Evolutionary conservation across 2,329 filamentous ascomycete genomes (phyloP).

Genomic region (Pyrenophora tritici-repentis): DNA sequence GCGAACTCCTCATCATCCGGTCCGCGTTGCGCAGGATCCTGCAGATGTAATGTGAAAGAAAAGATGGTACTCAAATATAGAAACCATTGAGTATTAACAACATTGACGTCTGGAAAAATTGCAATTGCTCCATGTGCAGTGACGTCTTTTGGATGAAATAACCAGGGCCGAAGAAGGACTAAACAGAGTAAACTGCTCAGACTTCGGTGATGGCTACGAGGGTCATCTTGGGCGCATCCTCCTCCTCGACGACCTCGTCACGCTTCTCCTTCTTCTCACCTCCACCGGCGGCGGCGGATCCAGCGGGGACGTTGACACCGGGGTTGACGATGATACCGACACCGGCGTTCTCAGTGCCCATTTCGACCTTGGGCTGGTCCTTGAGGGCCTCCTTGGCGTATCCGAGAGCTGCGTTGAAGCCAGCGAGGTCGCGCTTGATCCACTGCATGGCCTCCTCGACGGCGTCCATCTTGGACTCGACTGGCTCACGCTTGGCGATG

Average conservation of each 20-base stretch:
- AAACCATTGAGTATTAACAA: too few species aligned
- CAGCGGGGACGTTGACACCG: conserved; percentile 46
- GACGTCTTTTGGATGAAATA: too few species aligned
- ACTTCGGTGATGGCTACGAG: conserved; percentile 49
- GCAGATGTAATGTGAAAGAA: too few species aligned
- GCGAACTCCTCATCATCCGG: too few species aligned
- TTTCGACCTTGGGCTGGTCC: conserved; percentile 55
- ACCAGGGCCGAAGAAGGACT: too few species aligned
- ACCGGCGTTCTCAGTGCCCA: conserved; percentile 55
- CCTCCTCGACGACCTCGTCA: conserved; percentile 37
- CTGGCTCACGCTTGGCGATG: conserved; percentile 7
- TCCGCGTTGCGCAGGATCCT: too few species aligned
- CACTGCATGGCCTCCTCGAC: conserved; percentile 42
- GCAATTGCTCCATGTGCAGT: too few species aligned
- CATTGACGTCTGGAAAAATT: too few species aligned
- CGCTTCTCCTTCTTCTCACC: conserved; percentile 32
- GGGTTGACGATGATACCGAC: conserved; percentile 47
- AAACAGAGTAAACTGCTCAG: conserved; percentile 18
- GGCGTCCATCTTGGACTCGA: conserved; percentile 35
- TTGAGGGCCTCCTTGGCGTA: conserved; percentile 55
- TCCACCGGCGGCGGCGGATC: conserved; percentile 45
- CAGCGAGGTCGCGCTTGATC: conserved; percentile 55
- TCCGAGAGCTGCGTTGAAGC: conserved; percentile 55
- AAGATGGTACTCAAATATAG: too few species aligned
- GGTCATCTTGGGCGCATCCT: conserved; percentile 45